Conservation (phyloP, 306 rosid genomes). For the Benincasa hispida region DNA sequence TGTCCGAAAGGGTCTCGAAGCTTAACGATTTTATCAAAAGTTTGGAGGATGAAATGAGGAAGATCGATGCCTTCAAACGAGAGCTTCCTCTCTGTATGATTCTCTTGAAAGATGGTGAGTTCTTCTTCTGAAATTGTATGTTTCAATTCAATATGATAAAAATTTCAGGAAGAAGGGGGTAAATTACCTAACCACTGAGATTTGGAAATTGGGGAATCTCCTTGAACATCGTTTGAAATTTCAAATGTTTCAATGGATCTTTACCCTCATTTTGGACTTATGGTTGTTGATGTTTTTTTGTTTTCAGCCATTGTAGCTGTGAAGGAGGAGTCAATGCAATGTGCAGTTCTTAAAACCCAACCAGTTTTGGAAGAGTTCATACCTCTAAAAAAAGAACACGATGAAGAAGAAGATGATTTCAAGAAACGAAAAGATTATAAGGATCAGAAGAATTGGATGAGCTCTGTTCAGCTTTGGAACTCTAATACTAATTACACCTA, state of each 20-base stretch:
- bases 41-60: constrained; percentile 70
- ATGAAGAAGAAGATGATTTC: constrained; percentile 19
- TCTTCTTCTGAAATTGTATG: not conserved
- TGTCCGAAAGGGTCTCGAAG: constrained; percentile 31
- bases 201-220: not conserved
- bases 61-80: constrained; percentile 95
- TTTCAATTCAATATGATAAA: not conserved
- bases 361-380: constrained; percentile 87
- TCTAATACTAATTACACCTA: constrained; percentile 6
- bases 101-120: constrained; percentile 71
- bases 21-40: constrained; percentile 42
- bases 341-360: constrained; percentile 19
- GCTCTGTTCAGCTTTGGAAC: constrained; percentile 96
- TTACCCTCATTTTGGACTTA: not conserved
- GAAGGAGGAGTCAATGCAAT: constrained; percentile 50
- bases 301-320: constrained; percentile 50
- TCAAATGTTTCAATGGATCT: not conserved
- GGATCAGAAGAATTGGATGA: constrained; percentile 95
- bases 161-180: no score
- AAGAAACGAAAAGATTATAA: constrained; percentile 37
- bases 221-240: not conserved
- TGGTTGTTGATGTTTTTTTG: not conserved
- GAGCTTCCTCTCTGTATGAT: constrained; percentile 93
- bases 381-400: constrained; percentile 58
- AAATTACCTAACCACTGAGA: not conserved